Evolutionary conservation across 2,329 filamentous ascomycete species (phyloP).

Genomic region (Colletotrichum zoysiae): DNA sequence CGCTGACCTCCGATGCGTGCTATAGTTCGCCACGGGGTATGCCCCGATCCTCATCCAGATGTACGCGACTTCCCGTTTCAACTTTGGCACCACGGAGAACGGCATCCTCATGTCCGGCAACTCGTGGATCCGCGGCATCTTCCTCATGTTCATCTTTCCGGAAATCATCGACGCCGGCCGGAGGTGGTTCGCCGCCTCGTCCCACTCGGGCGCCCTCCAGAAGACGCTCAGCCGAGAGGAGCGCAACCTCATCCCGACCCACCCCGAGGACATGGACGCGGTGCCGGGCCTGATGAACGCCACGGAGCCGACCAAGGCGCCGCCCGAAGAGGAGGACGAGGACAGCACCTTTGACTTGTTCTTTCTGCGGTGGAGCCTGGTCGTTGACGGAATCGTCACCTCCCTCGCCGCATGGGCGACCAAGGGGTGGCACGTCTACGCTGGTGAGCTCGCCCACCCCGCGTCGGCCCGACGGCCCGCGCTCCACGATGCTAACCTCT

Average conservation of each 20-base stretch:
- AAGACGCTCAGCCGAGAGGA: slow-evolving; percentile 26
- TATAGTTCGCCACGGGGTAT: slow-evolving; percentile 69
- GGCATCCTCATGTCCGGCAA: slow-evolving; percentile 69
- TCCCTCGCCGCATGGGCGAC: slow-evolving; percentile 72
- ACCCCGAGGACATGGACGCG: slow-evolving; percentile 57
- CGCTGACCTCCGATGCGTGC: slow-evolving; percentile 4
- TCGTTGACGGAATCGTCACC: slow-evolving; percentile 75
- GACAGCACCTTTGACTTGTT: slow-evolving; percentile 74
- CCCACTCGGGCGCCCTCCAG: slow-evolving; percentile 30
- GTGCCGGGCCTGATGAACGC: slow-evolving; percentile 56
- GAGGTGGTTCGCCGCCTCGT: slow-evolving; percentile 47
- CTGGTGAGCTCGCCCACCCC: slow-evolving; percentile 55
- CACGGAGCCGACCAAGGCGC: slow-evolving; percentile 57
- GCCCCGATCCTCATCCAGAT: slow-evolving; percentile 72
- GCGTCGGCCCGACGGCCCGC: neutral
- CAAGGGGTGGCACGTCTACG: slow-evolving; percentile 75
- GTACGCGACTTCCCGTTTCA: slow-evolving; percentile 68
- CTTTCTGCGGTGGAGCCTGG: slow-evolving; percentile 74
- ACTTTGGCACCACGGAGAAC: slow-evolving; percentile 68
- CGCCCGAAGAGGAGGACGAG: slow-evolving; percentile 54
- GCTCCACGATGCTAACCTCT: neutral
- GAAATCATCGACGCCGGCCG: slow-evolving; percentile 64
- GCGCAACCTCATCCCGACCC: slow-evolving; percentile 50
- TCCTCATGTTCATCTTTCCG: slow-evolving; percentile 67
- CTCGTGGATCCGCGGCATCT: slow-evolving; percentile 66